phyloP scores from a whole-genome alignment of 805 yeast genomes.

The Yarrowia bubula region DNA sequence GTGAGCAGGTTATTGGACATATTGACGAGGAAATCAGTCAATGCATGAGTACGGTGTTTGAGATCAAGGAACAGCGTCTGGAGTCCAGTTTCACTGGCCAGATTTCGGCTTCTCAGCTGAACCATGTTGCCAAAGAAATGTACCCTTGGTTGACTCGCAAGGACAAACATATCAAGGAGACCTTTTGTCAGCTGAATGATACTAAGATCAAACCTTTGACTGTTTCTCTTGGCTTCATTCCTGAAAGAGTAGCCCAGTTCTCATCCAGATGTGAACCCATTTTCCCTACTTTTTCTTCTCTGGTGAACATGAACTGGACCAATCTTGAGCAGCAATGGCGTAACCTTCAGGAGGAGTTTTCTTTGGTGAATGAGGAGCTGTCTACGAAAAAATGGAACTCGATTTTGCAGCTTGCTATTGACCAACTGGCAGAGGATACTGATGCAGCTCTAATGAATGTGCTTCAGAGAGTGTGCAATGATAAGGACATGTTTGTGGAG shows the following conservation, averaged over 20 bases:
- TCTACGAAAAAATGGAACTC: conserved; percentile 32
- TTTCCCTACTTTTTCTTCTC: conserved; percentile 32
- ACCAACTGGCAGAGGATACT: conserved; percentile 1
- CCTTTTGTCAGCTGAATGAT: conserved; percentile 29
- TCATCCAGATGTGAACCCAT: conserved; percentile 28
- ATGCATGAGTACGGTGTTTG: conserved; percentile 31
- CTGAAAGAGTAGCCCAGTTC: conserved; percentile 32
- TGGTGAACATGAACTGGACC: conserved; percentile 29
- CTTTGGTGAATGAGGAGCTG: conserved; percentile 30
- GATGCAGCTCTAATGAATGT: conserved; percentile 1
- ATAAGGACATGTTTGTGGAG: conserved; percentile 7
- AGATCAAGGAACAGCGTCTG: conserved; percentile 30
- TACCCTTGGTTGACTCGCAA: conserved; percentile 30
- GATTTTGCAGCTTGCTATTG: conserved; percentile 23
- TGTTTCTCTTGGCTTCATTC: conserved; percentile 33
- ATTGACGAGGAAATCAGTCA: conserved; percentile 33
- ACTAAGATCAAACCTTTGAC: conserved; percentile 31
- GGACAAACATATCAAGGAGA: conserved; percentile 30
- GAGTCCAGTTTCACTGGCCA: background rate
- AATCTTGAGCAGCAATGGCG: conserved; percentile 30
- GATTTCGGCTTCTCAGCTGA: conserved; percentile 21
- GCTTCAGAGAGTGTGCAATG: background rate
- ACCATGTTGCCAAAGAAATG: conserved; percentile 25
- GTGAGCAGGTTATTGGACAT: conserved; percentile 34
- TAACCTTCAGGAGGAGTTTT: conserved; percentile 28